A percentile compares a stretch with the other conserved stretches of the same genome.
Evolutionary conservation across 805 yeast genomes (phyloP).

Genomic region (Wickerhamiella siamensis): DNA sequence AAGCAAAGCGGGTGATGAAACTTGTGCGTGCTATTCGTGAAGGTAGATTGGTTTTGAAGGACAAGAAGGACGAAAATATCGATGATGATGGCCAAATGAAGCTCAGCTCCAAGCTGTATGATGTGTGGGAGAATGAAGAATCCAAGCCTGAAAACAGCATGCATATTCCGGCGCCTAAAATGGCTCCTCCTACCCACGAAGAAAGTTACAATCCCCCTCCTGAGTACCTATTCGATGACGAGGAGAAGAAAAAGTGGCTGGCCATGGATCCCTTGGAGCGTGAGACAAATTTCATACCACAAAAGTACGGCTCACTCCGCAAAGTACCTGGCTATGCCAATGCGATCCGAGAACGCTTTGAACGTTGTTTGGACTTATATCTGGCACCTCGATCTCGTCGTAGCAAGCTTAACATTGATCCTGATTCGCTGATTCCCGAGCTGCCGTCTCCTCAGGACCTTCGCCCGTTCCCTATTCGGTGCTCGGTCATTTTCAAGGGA

Average conservation of each 20-base stretch:
- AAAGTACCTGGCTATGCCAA: constrained; percentile 89
- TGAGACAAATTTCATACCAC: constrained; percentile 65
- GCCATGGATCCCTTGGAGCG: constrained; percentile 61
- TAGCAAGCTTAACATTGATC: constrained; percentile 83
- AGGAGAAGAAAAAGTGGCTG: constrained; percentile 62
- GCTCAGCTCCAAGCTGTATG: constrained; percentile 30
- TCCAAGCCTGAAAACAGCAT: constrained; percentile 55
- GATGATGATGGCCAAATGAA: constrained; percentile 36
- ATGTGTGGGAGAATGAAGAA: constrained; percentile 69
- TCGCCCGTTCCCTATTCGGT: constrained; percentile 88
- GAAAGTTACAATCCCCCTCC: constrained; percentile 96
- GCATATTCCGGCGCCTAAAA: constrained; percentile 82
- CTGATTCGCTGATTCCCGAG: constrained; percentile 89
- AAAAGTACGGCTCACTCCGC: constrained; percentile 67
- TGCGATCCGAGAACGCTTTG: constrained; percentile 77
- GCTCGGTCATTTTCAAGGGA: constrained; percentile 73
- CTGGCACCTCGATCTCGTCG: constrained; percentile 92
- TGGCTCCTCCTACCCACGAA: constrained; percentile 92
- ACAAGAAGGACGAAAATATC: constrained; percentile 35
- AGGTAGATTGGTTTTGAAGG: constrained; percentile 78
- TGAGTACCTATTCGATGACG: constrained; percentile 71
- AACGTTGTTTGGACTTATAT: constrained; percentile 83
- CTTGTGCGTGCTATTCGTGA: constrained; percentile 92
- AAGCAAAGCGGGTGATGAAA: constrained; percentile 92
- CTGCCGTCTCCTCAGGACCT: constrained; percentile 93